Evolutionary conservation across 78 protist species (phyloP).

Genomic region (Protostelium mycophagum): DNA sequence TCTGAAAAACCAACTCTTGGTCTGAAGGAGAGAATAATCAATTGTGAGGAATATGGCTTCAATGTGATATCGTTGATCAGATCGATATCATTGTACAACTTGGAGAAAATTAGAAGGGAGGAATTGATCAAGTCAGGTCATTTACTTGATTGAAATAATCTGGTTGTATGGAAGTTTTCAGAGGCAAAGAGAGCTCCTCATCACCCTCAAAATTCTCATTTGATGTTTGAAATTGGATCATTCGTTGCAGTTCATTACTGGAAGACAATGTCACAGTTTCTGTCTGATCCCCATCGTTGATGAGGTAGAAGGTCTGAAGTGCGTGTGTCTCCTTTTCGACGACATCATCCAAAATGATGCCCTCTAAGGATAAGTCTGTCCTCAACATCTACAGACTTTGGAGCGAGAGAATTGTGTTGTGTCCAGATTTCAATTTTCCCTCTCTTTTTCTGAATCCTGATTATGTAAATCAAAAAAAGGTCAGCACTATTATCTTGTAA

Average conservation of each 20-base stretch:
- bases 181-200: background rate
- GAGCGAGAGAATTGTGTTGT: too few relatives aligned
- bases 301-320: background rate
- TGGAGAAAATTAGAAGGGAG: background rate
- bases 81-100: background rate
- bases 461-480: too few relatives aligned
- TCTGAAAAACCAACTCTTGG: background rate
- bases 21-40: background rate
- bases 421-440: too few relatives aligned
- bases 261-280: background rate
- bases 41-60: background rate
- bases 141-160: background rate
- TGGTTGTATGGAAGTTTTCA: background rate
- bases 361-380: background rate
- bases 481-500: too few relatives aligned
- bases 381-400: background rate
- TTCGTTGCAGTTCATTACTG: background rate
- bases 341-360: background rate
- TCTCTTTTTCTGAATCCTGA: too few relatives aligned
- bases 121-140: background rate
- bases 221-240: background rate
- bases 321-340: background rate
- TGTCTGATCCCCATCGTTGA: background rate
- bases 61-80: background rate
- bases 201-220: background rate